Percentiles rank a stretch among this genome's conserved stretches.
Evolutionary conservation across 192 early-diverging fungal genomes (phyloP).

Genomic region (Backusella tarrabulga): DNA sequence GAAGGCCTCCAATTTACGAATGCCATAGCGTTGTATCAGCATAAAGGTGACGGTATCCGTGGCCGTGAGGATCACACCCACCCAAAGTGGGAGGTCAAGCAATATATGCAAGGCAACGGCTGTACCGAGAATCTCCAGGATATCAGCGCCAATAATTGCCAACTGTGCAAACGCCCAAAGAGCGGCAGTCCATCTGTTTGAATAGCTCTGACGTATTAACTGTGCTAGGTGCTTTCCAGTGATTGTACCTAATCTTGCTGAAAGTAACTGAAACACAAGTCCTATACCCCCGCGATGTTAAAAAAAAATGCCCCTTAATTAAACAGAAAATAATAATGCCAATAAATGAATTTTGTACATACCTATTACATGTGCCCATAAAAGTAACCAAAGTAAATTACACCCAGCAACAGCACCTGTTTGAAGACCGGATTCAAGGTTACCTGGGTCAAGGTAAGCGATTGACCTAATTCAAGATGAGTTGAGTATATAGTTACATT

Average conservation of each 20-base stretch:
- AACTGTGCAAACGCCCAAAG: constrained; percentile 62
- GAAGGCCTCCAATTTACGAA: constrained; percentile 67
- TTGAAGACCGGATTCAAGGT: constrained; percentile 69
- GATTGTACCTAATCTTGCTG: constrained; percentile 61
- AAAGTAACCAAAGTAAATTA: constrained; percentile 64
- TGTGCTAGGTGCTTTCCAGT: constrained; percentile 65
- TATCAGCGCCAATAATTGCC: constrained; percentile 70
- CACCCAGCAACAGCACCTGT: constrained; percentile 67
- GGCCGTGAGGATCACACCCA: constrained; percentile 75
- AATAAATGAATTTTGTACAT: not conserved
- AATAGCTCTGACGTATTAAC: constrained; percentile 47
- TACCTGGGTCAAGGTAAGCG: constrained; percentile 71
- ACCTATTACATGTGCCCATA: constrained; percentile 62
- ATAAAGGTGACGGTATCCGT: constrained; percentile 80
- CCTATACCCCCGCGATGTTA: constrained; percentile 19
- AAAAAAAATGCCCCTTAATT: not conserved
- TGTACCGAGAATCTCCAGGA: constrained; percentile 82
- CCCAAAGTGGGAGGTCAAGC: constrained; percentile 65
- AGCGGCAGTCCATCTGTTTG: constrained; percentile 39
- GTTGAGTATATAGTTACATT: not conserved
- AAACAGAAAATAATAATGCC: not conserved
- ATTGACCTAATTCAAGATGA: constrained; percentile 42
- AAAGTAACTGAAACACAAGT: constrained; percentile 58
- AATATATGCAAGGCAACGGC: constrained; percentile 84
- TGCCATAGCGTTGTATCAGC: constrained; percentile 58